Percentiles rank a stretch among this genome's conserved stretches.
phyloP scores from a whole-genome alignment of 2,329 filamentous ascomycete genomes.

The Alternaria brassicae region DNA sequence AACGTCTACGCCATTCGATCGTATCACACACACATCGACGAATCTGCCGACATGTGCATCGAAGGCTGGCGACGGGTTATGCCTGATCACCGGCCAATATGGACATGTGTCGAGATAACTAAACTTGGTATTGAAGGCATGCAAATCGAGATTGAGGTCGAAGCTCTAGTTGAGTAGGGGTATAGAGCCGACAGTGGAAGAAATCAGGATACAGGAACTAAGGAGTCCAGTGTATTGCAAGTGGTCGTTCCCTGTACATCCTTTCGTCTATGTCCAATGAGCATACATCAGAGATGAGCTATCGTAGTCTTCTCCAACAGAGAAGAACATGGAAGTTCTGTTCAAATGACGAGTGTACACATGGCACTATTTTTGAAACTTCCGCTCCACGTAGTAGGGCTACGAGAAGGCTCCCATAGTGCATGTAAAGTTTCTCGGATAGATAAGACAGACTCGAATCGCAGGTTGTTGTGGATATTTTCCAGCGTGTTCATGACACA shows the following conservation, averaged over 20 bases:
- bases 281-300: neutral
- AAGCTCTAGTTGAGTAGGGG: constrained; percentile 5
- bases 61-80: constrained; percentile 7
- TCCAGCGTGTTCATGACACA: constrained; percentile 12
- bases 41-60: constrained; percentile 5
- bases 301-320: neutral
- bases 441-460: constrained; percentile 20
- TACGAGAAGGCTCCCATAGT: constrained; percentile 8
- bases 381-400: constrained; percentile 10
- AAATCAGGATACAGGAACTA: neutral
- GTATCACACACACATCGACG: constrained; percentile 15
- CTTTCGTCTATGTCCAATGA: neutral
- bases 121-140: constrained; percentile 18
- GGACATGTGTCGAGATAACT: constrained; percentile 20
- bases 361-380: constrained; percentile 9
- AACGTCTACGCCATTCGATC: constrained; percentile 51
- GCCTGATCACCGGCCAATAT: constrained; percentile 22
- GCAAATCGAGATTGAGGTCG: constrained; percentile 23
- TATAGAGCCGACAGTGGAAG: neutral
- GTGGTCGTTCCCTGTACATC: neutral
- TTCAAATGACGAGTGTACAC: constrained; percentile 10
- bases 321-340: neutral
- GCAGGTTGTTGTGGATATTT: constrained; percentile 17
- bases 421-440: constrained; percentile 13
- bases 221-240: neutral